phyloP scores from a whole-genome alignment of 352 stramenopile species.

The Globisporangium cylindrosporum region DNA sequence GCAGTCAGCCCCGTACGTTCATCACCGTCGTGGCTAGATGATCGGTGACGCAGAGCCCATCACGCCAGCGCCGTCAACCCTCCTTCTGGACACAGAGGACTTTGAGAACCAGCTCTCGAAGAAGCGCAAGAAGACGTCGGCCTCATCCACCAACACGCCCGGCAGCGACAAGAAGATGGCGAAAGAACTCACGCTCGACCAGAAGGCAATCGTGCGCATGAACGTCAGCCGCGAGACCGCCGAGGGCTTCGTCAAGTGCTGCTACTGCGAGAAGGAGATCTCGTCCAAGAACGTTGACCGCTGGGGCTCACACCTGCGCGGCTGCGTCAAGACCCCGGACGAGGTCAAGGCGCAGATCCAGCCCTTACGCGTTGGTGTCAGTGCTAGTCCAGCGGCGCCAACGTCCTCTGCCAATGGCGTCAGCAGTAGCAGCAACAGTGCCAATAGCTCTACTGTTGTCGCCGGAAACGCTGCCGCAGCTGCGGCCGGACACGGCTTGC shows the following conservation, averaged over 20 bases:
- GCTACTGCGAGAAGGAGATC: conserved; percentile 85
- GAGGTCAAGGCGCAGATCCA: conserved; percentile 79
- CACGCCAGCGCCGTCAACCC: conserved; percentile 7
- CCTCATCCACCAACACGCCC: neutral
- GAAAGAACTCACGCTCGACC: conserved; percentile 64
- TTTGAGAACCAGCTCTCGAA: neutral
- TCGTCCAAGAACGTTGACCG: conserved; percentile 80
- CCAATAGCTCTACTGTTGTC: neutral
- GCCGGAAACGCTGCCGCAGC: conserved; percentile 3
- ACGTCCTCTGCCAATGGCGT: neutral
- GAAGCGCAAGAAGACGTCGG: conserved; percentile 12
- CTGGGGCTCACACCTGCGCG: conserved; percentile 77
- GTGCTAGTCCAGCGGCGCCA: neutral
- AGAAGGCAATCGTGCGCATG: conserved; percentile 77
- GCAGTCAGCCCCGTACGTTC: conserved; percentile 37
- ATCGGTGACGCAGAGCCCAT: conserved; percentile 21
- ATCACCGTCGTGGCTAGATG: neutral
- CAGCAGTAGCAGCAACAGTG: neutral
- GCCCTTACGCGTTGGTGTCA: conserved; percentile 29
- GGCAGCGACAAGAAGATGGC: conserved; percentile 22
- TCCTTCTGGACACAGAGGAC: neutral
- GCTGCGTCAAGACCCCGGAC: conserved; percentile 72
- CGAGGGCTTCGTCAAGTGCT: conserved; percentile 71
- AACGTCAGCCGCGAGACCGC: conserved; percentile 60
- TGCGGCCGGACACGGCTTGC: conserved; percentile 1